These are phyloP conservation scores for Solanum chaucha DNA, from an alignment of 257 asterid species.

Conservation along the genomic window DNA sequence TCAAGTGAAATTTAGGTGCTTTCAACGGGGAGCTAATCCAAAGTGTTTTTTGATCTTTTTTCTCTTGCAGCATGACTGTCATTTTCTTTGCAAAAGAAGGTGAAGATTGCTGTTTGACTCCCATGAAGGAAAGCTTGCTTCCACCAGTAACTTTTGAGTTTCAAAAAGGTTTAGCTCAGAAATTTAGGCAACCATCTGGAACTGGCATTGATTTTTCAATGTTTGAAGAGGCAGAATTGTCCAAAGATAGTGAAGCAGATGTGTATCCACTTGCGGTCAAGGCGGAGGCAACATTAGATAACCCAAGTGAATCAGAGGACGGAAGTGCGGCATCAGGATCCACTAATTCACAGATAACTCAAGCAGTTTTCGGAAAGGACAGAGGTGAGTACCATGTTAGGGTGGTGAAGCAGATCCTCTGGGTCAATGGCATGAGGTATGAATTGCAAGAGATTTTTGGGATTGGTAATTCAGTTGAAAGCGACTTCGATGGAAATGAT, in stretches of 20 bases:
- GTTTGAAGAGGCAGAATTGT: slow-evolving; percentile 53
- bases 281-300: slow-evolving; percentile 48
- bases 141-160: slow-evolving; percentile 64
- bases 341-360: slow-evolving; percentile 73
- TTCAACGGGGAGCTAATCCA: not conserved
- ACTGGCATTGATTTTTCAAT: slow-evolving; percentile 70
- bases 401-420: slow-evolving; percentile 74
- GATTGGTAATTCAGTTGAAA: slow-evolving; percentile 69
- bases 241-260: slow-evolving; percentile 46
- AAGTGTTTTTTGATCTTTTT: not conserved
- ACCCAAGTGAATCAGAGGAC: slow-evolving; percentile 12
- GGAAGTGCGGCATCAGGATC: slow-evolving; percentile 23
- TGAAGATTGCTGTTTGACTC: slow-evolving; percentile 65
- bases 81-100: slow-evolving; percentile 92
- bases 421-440: slow-evolving; percentile 77
- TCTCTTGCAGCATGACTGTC: slow-evolving; percentile 61
- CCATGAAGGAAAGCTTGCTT: slow-evolving; percentile 51
- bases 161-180: slow-evolving; percentile 75
- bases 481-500: slow-evolving; percentile 60
- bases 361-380: slow-evolving; percentile 71
- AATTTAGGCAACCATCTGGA: slow-evolving; percentile 75
- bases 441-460: slow-evolving; percentile 84
- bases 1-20: not conserved
- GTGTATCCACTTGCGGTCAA: slow-evolving; percentile 77
- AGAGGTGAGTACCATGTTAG: slow-evolving; percentile 58